These are phyloP conservation scores for Nectriaceae sp. DNA, from an alignment of 2,329 filamentous ascomycete genomes.

Conservation along the genomic window DNA sequence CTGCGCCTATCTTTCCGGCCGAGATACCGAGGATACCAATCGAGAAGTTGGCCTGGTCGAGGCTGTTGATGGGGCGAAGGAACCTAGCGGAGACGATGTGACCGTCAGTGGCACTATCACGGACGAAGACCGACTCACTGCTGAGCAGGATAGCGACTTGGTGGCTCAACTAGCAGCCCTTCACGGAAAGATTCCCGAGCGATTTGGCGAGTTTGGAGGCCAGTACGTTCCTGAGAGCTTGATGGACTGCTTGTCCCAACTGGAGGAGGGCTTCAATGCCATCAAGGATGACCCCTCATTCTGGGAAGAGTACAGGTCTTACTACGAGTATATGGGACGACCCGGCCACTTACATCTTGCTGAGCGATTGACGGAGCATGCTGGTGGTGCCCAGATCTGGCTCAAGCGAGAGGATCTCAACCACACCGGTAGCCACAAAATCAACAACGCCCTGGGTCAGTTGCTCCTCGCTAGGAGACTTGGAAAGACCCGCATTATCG, in stretches of 20 bases:
- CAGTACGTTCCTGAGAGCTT: slow-evolving; percentile 97
- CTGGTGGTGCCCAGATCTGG: slow-evolving; percentile 94
- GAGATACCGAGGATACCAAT: slow-evolving; percentile 47
- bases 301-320: slow-evolving; percentile 95
- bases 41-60: slow-evolving; percentile 72
- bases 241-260: slow-evolving; percentile 92
- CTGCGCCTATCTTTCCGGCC: slow-evolving; percentile 68
- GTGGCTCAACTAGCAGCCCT: slow-evolving; percentile 84
- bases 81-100: slow-evolving; percentile 38
- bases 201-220: slow-evolving; percentile 94
- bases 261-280: slow-evolving; percentile 87
- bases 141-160: slow-evolving; percentile 58
- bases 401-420: slow-evolving; percentile 97
- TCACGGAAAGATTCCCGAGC: slow-evolving; percentile 77
- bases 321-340: slow-evolving; percentile 96
- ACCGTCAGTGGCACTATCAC: slow-evolving; percentile 63
- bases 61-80: slow-evolving; percentile 58
- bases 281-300: slow-evolving; percentile 87
- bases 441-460: slow-evolving; percentile 97
- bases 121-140: slow-evolving; percentile 66
- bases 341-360: slow-evolving; percentile 91
- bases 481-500: slow-evolving; percentile 96
- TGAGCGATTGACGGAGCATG: slow-evolving; percentile 82
- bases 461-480: slow-evolving; percentile 81
- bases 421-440: slow-evolving; percentile 98